Percentiles rank a stretch among this genome's conserved stretches.
Evolutionary conservation across 257 asterid genomes (phyloP).

Genomic region (Buddleja alternifolia): DNA sequence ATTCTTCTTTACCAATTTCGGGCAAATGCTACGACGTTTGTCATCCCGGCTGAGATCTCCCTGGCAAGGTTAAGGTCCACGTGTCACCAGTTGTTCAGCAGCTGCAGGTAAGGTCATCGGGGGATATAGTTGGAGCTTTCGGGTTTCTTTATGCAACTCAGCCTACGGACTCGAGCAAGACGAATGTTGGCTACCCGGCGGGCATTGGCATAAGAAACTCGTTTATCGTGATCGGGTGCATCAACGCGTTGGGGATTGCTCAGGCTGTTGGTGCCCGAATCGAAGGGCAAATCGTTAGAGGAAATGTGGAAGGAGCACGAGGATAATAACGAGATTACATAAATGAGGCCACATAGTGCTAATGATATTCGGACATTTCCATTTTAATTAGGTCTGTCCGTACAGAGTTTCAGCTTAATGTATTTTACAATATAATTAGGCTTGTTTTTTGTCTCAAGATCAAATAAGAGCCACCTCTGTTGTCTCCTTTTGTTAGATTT

Average conservation of each 20-base stretch:
- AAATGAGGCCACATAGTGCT: conserved; percentile 5
- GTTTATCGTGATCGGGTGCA: conserved; percentile 46
- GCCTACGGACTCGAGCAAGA: conserved; percentile 38
- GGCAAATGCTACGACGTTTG: conserved; percentile 62
- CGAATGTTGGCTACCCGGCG: conserved; percentile 49
- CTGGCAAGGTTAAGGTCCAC: conserved; percentile 61
- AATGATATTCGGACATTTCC: conserved; percentile 30
- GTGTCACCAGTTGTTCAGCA: conserved; percentile 63
- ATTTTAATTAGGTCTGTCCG: conserved; percentile 22
- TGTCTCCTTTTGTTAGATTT: no score
- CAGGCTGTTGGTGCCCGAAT: conserved; percentile 54
- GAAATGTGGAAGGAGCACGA: conserved; percentile 51
- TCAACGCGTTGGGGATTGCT: conserved; percentile 48
- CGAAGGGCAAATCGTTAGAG: conserved; percentile 52
- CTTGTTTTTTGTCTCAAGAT: no score
- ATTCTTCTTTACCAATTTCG: conserved; percentile 61
- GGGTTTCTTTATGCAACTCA: conserved; percentile 65
- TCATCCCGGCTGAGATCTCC: conserved; percentile 62
- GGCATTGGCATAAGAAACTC: conserved; percentile 52
- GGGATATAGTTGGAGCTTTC: conserved; percentile 56
- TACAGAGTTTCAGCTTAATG: no score
- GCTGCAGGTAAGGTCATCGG: conserved; percentile 61
- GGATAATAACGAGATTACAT: conserved; percentile 26
- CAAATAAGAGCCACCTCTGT: no score
- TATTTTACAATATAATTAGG: no score